These are phyloP conservation scores for Juglanconis sp. DNA, from an alignment of 2,329 filamentous ascomycete genomes.

Conservation along the genomic window DNA sequence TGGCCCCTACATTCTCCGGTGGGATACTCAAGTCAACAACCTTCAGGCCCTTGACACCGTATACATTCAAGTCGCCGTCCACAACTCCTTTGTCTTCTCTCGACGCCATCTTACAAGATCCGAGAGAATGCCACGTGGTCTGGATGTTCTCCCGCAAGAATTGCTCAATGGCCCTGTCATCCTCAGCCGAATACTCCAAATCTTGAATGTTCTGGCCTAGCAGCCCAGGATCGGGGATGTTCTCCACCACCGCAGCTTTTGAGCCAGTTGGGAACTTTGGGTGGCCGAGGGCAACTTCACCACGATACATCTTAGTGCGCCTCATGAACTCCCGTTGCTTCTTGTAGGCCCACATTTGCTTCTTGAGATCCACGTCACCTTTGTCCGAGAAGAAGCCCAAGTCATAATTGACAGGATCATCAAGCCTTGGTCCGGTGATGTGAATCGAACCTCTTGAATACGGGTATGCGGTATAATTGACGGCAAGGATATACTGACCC, in stretches of 20 bases:
- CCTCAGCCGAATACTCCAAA: slow-evolving; percentile 42
- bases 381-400: slow-evolving; percentile 49
- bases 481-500: slow-evolving; percentile 3
- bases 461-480: slow-evolving; percentile 1
- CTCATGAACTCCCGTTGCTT: slow-evolving; percentile 46
- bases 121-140: slow-evolving; percentile 43
- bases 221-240: slow-evolving; percentile 29
- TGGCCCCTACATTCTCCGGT: slow-evolving; percentile 38
- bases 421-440: slow-evolving; percentile 37
- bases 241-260: slow-evolving; percentile 33
- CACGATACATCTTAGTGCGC: slow-evolving; percentile 39
- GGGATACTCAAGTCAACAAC: slow-evolving; percentile 34
- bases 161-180: slow-evolving; percentile 45
- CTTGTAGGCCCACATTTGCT: slow-evolving; percentile 47
- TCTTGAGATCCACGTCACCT: slow-evolving; percentile 46
- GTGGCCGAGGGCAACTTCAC: slow-evolving; percentile 27
- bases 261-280: slow-evolving; percentile 29
- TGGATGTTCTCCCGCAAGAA: slow-evolving; percentile 35
- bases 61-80: slow-evolving; percentile 39
- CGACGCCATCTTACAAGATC: slow-evolving; percentile 44
- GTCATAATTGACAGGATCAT: slow-evolving; percentile 45
- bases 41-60: slow-evolving; percentile 39
- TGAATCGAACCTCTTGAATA: slow-evolving; percentile 31
- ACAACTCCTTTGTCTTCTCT: slow-evolving; percentile 40
- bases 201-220: too few species aligned